A percentile compares a stretch with the other conserved stretches of the same genome.
phyloP scores from a whole-genome alignment of 176 grass and related monocot genomes.

The Cenchrus fungigraminus region DNA sequence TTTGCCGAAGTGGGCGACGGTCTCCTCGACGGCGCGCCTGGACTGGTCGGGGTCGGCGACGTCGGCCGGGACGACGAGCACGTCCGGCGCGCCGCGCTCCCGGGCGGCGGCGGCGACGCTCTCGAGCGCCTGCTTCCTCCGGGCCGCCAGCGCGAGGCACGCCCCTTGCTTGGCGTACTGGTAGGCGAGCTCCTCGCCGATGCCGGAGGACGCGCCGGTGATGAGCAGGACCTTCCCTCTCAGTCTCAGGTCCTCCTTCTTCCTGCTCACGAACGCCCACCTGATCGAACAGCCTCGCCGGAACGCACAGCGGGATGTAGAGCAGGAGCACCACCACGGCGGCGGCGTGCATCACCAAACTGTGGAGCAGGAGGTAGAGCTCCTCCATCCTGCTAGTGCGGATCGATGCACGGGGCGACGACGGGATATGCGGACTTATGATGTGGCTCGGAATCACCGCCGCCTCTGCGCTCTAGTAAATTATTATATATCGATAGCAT shows the following conservation, averaged over 20 bases:
- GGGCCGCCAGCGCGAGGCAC: slow-evolving; percentile 57
- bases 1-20: slow-evolving; percentile 64
- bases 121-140: slow-evolving; percentile 61
- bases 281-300: slow-evolving; percentile 38
- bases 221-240: slow-evolving; percentile 60
- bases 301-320: slow-evolving; percentile 43
- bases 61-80: slow-evolving; percentile 57
- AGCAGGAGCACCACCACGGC: slow-evolving; percentile 41
- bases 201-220: slow-evolving; percentile 71
- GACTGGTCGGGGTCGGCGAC: slow-evolving; percentile 51
- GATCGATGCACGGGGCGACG: too few species aligned
- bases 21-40: slow-evolving; percentile 53
- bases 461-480: too few species aligned
- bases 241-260: slow-evolving; percentile 44
- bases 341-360: slow-evolving; percentile 24
- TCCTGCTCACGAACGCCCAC: slow-evolving; percentile 35
- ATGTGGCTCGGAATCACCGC: too few species aligned
- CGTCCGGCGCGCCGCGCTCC: slow-evolving; percentile 52
- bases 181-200: slow-evolving; percentile 74
- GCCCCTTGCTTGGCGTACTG: slow-evolving; percentile 64
- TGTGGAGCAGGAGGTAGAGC: slow-evolving; percentile 36
- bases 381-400: slow-evolving; percentile 10
- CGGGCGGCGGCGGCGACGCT: slow-evolving; percentile 44
- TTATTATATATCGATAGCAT: too few species aligned
- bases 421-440: too few species aligned